Evolutionary conservation across 148 eudicot species (phyloP), one percentile per base, ranked within the genome.

Genomic region (Amaranthus cruentus): DNA sequence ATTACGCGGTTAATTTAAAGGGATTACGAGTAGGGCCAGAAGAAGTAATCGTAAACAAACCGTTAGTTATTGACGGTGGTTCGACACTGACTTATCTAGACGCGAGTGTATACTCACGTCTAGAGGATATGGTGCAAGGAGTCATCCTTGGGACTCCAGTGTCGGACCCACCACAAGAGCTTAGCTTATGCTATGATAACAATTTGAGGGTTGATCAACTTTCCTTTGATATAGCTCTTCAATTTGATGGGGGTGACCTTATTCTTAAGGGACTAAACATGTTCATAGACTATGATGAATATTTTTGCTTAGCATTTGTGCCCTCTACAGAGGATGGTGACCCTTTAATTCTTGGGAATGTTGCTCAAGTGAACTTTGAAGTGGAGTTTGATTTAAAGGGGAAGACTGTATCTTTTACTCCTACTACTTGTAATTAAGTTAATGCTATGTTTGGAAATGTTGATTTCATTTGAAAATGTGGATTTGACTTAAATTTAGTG

Each of bases 71-170:
- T 2, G 77, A 78, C 49, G 62, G 77, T 5, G 67, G 81, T 21
- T 56, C 81, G 43, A 73, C 77, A 6, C 55, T 78, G 0, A 78
- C 73, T 15, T 72, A 68, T 11, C 43, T 78, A 15, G 64, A 73
- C 14, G 9, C 57, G 3, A 47, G 57, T 53, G 13, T 47, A 0
- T 78, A 62, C 68, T 47, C 49, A 5, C 48, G 50, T 52, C 15
- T 78, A 2, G 77, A 68, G 69, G 15, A 60, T 42, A 47, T 53
- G 42, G 53, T 78, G 8, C 46, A 0, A 11, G 69, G 68, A 8
- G 64, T 57, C 14, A 28, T 78, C 15, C 46, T 49, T 18, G 43
- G 42, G 7, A 6, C 47, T 2, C 73, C 81, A 52, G 15, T 78
- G 44, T 3, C 28, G 5, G 46, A 58, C 4, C 69, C 73, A 46